Evolutionary conservation across 2,329 filamentous ascomycete species (phyloP).

Genomic region (Mollisiaceae sp.): DNA sequence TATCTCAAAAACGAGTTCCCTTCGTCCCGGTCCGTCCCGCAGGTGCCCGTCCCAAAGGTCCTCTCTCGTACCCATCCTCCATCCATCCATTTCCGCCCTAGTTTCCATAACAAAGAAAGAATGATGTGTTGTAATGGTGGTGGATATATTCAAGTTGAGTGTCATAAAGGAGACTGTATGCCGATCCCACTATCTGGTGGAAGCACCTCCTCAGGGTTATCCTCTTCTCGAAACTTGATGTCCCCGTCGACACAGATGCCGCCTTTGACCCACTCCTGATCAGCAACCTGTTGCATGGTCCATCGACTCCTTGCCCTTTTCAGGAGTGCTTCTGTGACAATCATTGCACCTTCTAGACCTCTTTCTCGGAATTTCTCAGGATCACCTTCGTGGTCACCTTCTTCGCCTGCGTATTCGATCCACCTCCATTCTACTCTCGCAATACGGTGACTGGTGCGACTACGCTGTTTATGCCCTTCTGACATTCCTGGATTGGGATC

Average conservation of each 20-base stretch:
- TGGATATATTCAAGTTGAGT: background rate
- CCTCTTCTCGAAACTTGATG: conserved; percentile 62
- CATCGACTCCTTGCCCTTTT: conserved; percentile 82
- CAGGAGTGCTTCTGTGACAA: conserved; percentile 82
- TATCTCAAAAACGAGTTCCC: background rate
- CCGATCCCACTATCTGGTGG: conserved; percentile 10
- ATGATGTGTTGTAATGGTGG: background rate
- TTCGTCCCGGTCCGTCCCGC: background rate
- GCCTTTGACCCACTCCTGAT: conserved; percentile 75
- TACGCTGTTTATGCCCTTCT: conserved; percentile 76
- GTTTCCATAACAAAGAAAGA: conserved; percentile 1
- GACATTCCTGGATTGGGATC: conserved; percentile 84
- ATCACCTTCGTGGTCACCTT: conserved; percentile 82
- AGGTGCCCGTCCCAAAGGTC: background rate
- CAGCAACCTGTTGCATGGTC: conserved; percentile 74
- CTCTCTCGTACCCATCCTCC: background rate
- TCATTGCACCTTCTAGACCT: conserved; percentile 75
- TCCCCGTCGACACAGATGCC: conserved; percentile 73
- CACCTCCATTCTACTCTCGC: conserved; percentile 95
- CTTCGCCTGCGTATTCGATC: conserved; percentile 82
- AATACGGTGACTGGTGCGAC: conserved; percentile 89
- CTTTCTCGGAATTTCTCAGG: conserved; percentile 63
- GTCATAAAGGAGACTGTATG: conserved; percentile 7
- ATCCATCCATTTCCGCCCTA: background rate
- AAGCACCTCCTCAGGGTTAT: conserved; percentile 36